These are phyloP conservation scores for Beauveria asiatica DNA, from an alignment of 2,329 filamentous ascomycete species.

Conservation along the genomic window DNA sequence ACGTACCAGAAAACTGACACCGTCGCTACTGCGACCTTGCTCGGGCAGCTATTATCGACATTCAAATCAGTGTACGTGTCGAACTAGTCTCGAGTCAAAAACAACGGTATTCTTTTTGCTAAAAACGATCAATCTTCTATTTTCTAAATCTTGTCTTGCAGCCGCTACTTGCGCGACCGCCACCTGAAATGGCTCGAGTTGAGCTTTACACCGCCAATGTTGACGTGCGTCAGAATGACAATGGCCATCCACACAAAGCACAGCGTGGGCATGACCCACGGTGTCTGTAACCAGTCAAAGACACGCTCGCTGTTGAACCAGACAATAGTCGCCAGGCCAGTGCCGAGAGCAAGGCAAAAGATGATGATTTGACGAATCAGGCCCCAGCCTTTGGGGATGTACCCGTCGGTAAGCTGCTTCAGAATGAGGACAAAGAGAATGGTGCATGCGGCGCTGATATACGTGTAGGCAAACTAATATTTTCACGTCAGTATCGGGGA, in stretches of 20 bases:
- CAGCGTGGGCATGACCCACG: constrained; percentile 27
- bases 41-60: too few species aligned
- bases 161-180: neutral
- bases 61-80: too few species aligned
- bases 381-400: constrained; percentile 25
- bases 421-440: constrained; percentile 25
- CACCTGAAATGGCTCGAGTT: constrained; percentile 1
- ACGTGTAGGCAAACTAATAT: constrained; percentile 26
- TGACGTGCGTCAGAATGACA: constrained; percentile 24
- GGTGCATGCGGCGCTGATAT: constrained; percentile 23
- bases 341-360: constrained; percentile 22
- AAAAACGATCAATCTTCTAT: neutral
- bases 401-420: constrained; percentile 22
- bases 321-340: constrained; percentile 20
- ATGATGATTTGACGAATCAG: constrained; percentile 23
- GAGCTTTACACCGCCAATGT: constrained; percentile 13
- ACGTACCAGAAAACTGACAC: too few species aligned
- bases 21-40: too few species aligned
- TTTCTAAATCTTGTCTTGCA: neutral
- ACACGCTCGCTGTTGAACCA: constrained; percentile 15
- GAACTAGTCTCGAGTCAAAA: neutral
- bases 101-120: neutral
- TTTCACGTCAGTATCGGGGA: neutral
- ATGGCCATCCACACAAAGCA: constrained; percentile 26
- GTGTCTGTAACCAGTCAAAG: constrained; percentile 18